Base-by-base conservation (phyloP, 2,329 filamentous ascomycete species). In the Penicillium sp. region DNA sequence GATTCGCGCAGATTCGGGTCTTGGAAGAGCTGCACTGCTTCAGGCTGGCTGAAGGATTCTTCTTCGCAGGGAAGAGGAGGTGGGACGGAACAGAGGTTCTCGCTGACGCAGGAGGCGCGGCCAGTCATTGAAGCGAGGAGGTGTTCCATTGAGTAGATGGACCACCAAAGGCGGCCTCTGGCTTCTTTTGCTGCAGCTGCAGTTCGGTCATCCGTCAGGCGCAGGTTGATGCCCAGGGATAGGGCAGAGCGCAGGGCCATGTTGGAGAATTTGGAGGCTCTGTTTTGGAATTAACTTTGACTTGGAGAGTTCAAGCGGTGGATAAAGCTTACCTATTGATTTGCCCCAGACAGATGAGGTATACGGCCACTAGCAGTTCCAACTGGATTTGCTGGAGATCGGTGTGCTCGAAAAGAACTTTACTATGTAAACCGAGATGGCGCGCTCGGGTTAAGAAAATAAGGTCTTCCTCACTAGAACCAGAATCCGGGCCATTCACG, bases 301-400 rank as follows among this genome's bases (percentile, higher is more conserved):
- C 13, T 36, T 10, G 18, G 44, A 21, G 29, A 6, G 27, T 52
- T 22, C 10, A 14, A 36, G 39, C 16, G n/a, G 24, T 2, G 9
- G 9, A 16, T 40, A 14, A 9, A n/a, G 54, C 61, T 31, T 62
- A 75, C 74, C 74, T 64, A 47, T 79, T 78, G 22, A 78, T 63
- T 48, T 78, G 76, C n/a, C 69, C 70, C 18, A 67, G 60, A 11
- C 65, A 67, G 43, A 77, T 51, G 13, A 78, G 59, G 52, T 77
- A 77, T n/a, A 77, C 58, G 4, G 71, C 69, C 31, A 75, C 67
- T 43, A 78, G 59, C 9, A 70, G 65, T 38, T 75, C 66, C 5
- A 77, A 62, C 55, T 78, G 76, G 43, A 77, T 73, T 45, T 77
- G 74, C 55, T 78, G 75, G 16, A 78, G 62, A 56, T 77, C 74